Evolutionary conservation across 192 early-diverging fungal genomes (phyloP), one percentile per base, ranked within the genome.

Genomic region (Chytriomyces sp.): DNA sequence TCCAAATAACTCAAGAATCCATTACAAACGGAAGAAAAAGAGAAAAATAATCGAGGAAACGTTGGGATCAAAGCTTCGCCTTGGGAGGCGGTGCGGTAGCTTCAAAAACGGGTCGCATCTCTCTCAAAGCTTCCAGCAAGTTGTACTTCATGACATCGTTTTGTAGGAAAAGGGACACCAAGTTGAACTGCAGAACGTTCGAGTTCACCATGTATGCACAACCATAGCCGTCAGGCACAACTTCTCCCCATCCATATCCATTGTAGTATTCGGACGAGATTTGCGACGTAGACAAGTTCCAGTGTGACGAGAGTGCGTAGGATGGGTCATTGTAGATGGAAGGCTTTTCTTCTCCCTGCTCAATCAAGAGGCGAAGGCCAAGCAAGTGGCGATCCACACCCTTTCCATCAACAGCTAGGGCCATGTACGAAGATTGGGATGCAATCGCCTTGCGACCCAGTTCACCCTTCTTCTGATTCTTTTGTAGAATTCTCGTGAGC

Each of bases 321-420:
- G 91, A 84, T 5, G 93, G 92, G 76, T 96, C 95, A 3, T 83
- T 81, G 72, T 96, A 98, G 36, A 98, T 81, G n/a, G 74, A 79
- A 4, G 96, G 96, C 81, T 89, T 90, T 22, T 76, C 40, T 80
- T 97, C 95, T 64, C 83, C 81, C 3, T 85, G 82, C 57, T 84
- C 82, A 44, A 99, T 77, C 17, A 81, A 74, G 78, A 96, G 87
- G 59, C 91, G 88, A 63, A 99, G 86, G 39, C 66, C 66, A 69
- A 99, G 86, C 74, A 96, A 77, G 80, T 96, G 95, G 12, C 97
- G 89, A 75, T 99, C 97, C 30, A 95, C 91, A 68, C 97, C 97
- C 30, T 82, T 76, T 52, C 89, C 93, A 65, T 94, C 90, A 39
- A 88, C 89, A 40, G 91, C 90, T 56, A 88, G 87, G 38, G 81